Conservation (phyloP, 208 protist genomes). For the Leishmania gerbilli region DNA sequence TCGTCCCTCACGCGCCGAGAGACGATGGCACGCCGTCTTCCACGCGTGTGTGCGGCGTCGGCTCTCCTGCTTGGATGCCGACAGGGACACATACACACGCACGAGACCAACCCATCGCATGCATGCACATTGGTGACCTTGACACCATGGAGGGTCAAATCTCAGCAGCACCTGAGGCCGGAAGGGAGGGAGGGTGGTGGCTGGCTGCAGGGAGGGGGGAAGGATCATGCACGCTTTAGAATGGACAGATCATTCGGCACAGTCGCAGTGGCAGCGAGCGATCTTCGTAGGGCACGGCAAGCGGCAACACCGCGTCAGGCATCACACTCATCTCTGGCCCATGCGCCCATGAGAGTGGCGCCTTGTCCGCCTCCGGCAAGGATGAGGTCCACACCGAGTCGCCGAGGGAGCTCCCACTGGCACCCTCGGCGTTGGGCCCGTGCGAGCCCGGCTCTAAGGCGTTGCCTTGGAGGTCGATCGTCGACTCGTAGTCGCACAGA, state of each 20-base stretch:
- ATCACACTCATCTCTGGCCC: constrained; percentile 19
- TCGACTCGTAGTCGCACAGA: constrained; percentile 68
- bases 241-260: constrained; percentile 50
- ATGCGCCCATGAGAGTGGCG: neutral
- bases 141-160: neutral
- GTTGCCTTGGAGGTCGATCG: constrained; percentile 13
- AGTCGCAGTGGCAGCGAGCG: constrained; percentile 53
- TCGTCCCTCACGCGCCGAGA: too few relatives aligned
- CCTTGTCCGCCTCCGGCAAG: neutral
- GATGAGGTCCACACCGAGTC: neutral
- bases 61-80: neutral
- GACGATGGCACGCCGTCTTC: too few relatives aligned
- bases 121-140: neutral
- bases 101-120: neutral
- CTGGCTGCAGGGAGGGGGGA: neutral
- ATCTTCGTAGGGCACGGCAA: constrained; percentile 53
- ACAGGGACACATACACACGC: neutral
- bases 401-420: constrained; percentile 5
- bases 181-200: neutral
- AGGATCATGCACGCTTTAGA: constrained; percentile 16
- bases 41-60: too few relatives aligned
- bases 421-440: neutral
- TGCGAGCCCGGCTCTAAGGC: neutral
- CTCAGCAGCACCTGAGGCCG: neutral
- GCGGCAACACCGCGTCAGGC: constrained; percentile 54